Evolutionary conservation across 2,329 filamentous ascomycete species (phyloP).

Genomic region (Macrophomina phaseolina): DNA sequence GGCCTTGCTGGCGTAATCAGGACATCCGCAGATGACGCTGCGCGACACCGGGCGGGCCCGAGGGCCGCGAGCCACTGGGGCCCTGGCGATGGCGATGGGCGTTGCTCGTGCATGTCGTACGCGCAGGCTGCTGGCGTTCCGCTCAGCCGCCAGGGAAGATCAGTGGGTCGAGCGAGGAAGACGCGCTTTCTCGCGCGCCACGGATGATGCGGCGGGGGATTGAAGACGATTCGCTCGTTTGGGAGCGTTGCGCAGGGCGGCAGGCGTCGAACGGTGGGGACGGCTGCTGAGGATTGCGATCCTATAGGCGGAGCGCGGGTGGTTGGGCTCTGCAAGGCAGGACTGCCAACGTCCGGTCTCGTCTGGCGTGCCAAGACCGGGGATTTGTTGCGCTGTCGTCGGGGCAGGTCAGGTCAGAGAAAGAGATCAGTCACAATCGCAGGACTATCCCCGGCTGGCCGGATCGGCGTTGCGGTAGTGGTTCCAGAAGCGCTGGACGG

Average conservation of each 20-base stretch:
- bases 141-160: slow-evolving; percentile 12
- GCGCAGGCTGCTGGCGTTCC: slow-evolving; percentile 3
- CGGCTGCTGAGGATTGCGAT: slow-evolving; percentile 11
- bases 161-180: slow-evolving; percentile 2
- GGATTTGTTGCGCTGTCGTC: slow-evolving; percentile 14
- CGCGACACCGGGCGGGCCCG: background rate
- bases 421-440: slow-evolving; percentile 26
- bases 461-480: slow-evolving; percentile 42
- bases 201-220: background rate
- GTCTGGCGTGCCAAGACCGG: slow-evolving; percentile 8
- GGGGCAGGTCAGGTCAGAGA: background rate
- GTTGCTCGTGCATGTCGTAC: slow-evolving; percentile 17
- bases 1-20: slow-evolving; percentile 2
- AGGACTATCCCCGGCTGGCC: slow-evolving; percentile 5
- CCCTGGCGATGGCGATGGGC: slow-evolving; percentile 14
- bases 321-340: slow-evolving; percentile 6
- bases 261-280: slow-evolving; percentile 10
- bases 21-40: background rate
- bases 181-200: background rate
- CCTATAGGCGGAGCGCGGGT: slow-evolving; percentile 10
- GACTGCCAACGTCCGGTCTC: background rate
- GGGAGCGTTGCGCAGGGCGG: background rate
- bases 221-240: slow-evolving; percentile 4
- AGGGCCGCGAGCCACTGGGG: slow-evolving; percentile 6
- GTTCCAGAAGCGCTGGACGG: slow-evolving; percentile 64